Conservation (phyloP, 1,284 basidiomycete species). For the Tausonia pullulans region DNA sequence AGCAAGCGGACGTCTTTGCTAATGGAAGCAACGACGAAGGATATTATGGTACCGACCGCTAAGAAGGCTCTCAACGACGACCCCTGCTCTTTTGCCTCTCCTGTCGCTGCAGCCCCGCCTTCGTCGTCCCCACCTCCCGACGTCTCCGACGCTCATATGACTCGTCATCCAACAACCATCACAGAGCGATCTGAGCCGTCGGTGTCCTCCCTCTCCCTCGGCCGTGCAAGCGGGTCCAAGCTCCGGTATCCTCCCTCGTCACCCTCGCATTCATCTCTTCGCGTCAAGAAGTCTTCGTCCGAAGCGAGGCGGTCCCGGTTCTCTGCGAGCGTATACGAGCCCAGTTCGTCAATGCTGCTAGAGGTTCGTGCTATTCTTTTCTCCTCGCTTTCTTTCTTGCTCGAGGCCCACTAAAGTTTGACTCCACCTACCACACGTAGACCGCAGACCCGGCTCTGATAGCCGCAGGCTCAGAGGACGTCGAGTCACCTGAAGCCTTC, state of each 20-base stretch:
- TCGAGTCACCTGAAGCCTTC: slow-evolving; percentile 5
- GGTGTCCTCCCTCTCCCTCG: background rate
- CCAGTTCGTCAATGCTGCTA: background rate
- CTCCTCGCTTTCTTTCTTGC: background rate
- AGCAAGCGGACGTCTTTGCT: background rate
- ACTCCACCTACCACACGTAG: background rate
- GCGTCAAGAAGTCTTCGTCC: background rate
- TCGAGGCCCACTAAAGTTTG: background rate
- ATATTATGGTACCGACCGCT: too few species aligned
- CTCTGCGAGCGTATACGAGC: slow-evolving; percentile 1
- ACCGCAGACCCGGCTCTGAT: too few species aligned
- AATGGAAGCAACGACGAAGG: background rate
- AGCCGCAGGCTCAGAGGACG: background rate
- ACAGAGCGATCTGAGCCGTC: too few species aligned
- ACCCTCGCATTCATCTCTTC: background rate
- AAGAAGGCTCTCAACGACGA: too few species aligned
- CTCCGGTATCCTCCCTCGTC: background rate
- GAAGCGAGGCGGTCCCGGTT: background rate
- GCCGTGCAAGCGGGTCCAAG: background rate
- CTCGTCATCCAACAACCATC: too few species aligned
- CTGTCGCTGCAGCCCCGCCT: too few species aligned
- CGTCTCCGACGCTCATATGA: too few species aligned
- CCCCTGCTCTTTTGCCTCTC: too few species aligned
- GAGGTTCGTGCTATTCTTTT: background rate
- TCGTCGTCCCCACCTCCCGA: too few species aligned